Evolutionary conservation across 441 rosid species (phyloP), one percentile per base, ranked within the genome.

Genomic region (Adansonia madagascariensis): DNA sequence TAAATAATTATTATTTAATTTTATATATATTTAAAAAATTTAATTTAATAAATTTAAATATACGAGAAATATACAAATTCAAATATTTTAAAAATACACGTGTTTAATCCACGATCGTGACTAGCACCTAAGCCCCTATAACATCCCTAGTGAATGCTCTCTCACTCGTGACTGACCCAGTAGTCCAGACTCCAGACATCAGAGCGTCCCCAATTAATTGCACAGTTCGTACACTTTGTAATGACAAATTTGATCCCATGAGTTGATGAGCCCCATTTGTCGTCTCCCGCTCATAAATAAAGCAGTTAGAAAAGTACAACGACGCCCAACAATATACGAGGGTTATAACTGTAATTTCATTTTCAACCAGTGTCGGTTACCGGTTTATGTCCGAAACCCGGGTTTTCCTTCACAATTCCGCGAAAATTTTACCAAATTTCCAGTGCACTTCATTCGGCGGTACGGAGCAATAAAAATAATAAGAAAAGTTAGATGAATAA

Each of bases 391-490:
- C 79, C 78, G 35, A 73, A 77, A 8, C 53, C 77, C 73, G 24
- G 73, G 20, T n/a, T 62, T 74, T 46, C 4, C 11, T n/a, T 52
- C 50, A 22, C 47, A 9, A 44, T 81, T 80, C 73, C 79, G 75
- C 77, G 75, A 68, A 63, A 55, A 49, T 75, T 71, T 64, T 49
- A 66, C 27, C 71, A 31, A 53, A 0, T 71, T 70, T n/a, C 46
- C 61, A 31, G 12, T 50, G 14, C 74, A 18, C 78, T 47, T 66
- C 7, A 59, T 80, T 80, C 78, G 84, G 86, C 85, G 86, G 88
- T 69, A 64, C 60, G 65, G 17, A 78, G 44, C 41, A 27, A 31
- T 4, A 4, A n/a, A 49, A 14, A 0, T 1, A 8, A 6, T 9
- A 46, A 11, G 20, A 15, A 43, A 4, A 64, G 18, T 0, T 55